Base-by-base conservation (phyloP, 2,329 filamentous ascomycete species). In the Penicillium olsonii region DNA sequence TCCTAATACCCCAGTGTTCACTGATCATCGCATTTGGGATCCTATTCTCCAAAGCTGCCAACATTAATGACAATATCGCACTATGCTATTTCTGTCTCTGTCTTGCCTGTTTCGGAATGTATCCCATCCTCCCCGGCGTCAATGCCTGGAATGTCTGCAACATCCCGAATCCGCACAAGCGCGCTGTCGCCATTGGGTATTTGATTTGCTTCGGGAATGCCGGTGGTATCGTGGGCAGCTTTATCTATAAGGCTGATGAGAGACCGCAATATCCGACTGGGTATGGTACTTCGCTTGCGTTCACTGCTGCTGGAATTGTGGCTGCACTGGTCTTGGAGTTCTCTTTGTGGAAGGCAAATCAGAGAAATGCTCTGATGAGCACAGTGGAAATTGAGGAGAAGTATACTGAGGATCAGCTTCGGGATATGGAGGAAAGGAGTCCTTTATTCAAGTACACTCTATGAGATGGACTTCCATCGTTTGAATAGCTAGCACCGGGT, bases 81-180 rank as follows among this genome's bases (percentile, higher is more conserved):
- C 56, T 71, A 0, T 71, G 71, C 44, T 77, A 76, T 52, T 76
- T 77, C 41, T 74, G 69, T 1, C 69, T 78, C 24, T 74, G 71
- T 33, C 57, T 79, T 4, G 71, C 75, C 0, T 75, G 67, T 24
- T 64, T 72, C 9, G 71, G 73, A 20, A 70, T 75, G 60, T 76
- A 76, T 40, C 73, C 73, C 0, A 74, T 75, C 37, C 66, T 71
- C 1, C 73, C 74, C 0, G 73, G 65, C 2, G 68, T 68, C 18
- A 74, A 71, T 27, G 67, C 73, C 0, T 77, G 75, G 74, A 73
- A 68, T 29, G 65, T 72, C 0, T 66, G 64, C 47, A 77, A 76
- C 44, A 63, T 69, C 0, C 67, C 71, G 0, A 63, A 67, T 3
- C 65, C 74, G 0, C 62, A 64, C 0, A 75, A 73, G 40, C 65